phyloP scores from a whole-genome alignment of 2,329 filamentous ascomycete species.

The Xylariaceae sp. region DNA sequence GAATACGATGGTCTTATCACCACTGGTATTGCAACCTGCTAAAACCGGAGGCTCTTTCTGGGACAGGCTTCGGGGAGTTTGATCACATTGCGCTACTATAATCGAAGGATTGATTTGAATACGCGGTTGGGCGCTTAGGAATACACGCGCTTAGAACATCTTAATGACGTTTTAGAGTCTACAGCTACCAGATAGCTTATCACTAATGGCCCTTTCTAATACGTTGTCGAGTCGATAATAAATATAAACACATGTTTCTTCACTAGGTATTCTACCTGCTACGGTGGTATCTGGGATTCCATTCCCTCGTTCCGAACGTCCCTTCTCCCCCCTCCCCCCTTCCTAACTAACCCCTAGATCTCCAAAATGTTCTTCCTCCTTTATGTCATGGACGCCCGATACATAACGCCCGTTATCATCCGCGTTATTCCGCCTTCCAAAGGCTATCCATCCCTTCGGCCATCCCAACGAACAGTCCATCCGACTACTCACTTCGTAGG shows the following conservation, averaged over 20 bases:
- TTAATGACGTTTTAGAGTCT: background rate
- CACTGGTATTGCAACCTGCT: slow-evolving; percentile 41
- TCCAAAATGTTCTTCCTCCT: no score
- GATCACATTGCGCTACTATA: background rate
- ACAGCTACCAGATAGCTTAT: background rate
- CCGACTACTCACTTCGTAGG: background rate
- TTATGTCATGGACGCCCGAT: no score
- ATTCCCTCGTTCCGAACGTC: background rate
- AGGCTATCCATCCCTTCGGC: no score
- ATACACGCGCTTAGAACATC: background rate
- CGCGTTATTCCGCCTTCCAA: no score
- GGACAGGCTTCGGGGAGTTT: slow-evolving; percentile 43
- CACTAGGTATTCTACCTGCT: background rate
- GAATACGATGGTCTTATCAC: slow-evolving; percentile 61
- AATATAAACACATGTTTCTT: background rate
- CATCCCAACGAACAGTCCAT: no score
- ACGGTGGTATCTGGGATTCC: background rate
- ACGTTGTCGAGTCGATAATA: background rate
- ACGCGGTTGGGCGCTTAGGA: background rate
- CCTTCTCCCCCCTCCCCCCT: no score
- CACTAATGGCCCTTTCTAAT: background rate
- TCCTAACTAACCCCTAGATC: no score
- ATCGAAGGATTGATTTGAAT: slow-evolving; percentile 5
- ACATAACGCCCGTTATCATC: no score
- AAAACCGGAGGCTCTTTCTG: slow-evolving; percentile 48